phyloP scores from a whole-genome alignment of 352 stramenopile genomes.

The Phytophthora litchii region DNA sequence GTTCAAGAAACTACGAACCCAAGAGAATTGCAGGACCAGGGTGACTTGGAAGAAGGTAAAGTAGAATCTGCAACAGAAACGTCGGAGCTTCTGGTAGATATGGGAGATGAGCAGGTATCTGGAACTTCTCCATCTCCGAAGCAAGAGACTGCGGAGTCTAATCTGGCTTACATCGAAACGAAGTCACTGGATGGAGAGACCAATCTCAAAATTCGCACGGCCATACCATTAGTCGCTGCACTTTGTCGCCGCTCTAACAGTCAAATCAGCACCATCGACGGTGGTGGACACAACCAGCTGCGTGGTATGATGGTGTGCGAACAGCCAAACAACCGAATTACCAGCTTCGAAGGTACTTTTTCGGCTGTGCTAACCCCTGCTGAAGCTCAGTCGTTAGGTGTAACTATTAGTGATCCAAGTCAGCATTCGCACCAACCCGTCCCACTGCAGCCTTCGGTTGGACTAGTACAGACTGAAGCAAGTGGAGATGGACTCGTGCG shows the following conservation, averaged over 20 bases:
- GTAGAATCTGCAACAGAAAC: neutral
- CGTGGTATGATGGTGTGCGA: conserved; percentile 74
- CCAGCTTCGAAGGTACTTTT: conserved; percentile 82
- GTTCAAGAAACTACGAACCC: neutral
- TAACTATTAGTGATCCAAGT: conserved; percentile 21
- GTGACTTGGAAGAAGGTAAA: conserved; percentile 22
- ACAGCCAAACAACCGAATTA: conserved; percentile 84
- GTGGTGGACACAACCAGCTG: conserved; percentile 47
- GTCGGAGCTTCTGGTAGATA: neutral
- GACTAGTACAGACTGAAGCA: conserved; percentile 35
- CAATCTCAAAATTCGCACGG: conserved; percentile 84
- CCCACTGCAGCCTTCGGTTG: conserved; percentile 11
- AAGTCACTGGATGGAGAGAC: conserved; percentile 88
- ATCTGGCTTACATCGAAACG: conserved; percentile 84
- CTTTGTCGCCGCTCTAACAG: conserved; percentile 29
- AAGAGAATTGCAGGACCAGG: conserved; percentile 5
- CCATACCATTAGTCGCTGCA: conserved; percentile 50
- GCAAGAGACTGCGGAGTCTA: conserved; percentile 31
- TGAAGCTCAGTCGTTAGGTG: conserved; percentile 45
- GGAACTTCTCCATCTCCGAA: neutral
- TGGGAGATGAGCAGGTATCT: conserved; percentile 1
- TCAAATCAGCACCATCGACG: conserved; percentile 13
- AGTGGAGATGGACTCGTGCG: conserved; percentile 40
- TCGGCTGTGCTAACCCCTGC: conserved; percentile 43
- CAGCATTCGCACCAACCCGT: neutral